Conservation (phyloP, 768 basidiomycete species). For the Leccinellum rugosiceps region DNA sequence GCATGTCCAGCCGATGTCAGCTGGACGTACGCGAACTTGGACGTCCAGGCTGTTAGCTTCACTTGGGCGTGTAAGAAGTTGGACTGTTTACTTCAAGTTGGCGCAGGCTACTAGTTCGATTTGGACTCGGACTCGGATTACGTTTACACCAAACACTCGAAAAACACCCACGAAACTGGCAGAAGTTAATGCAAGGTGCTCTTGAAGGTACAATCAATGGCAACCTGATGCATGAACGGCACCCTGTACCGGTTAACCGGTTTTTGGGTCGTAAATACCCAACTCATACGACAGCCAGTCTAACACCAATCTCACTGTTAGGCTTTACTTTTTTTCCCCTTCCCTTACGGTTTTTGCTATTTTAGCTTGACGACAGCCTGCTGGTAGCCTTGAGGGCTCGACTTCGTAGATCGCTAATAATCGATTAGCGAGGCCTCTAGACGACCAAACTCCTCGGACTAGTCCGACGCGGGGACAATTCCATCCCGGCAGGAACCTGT, state of each 20-base stretch:
- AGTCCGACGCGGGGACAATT: background rate
- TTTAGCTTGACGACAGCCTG: background rate
- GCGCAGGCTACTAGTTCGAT: no score
- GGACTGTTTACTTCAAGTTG: background rate
- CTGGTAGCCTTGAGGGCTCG: background rate
- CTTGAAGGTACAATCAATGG: background rate
- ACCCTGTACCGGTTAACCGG: background rate
- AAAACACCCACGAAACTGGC: conserved; percentile 11
- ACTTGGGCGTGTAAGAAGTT: conserved; percentile 1
- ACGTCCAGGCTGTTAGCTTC: background rate
- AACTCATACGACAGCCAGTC: background rate
- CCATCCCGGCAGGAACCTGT: conserved; percentile 1
- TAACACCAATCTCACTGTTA: background rate
- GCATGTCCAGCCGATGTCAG: background rate
- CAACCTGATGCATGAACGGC: background rate
- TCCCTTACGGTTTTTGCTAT: background rate
- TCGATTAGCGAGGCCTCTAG: background rate
- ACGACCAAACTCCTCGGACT: conserved; percentile 21
- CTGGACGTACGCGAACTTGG: background rate
- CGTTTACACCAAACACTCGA: background rate
- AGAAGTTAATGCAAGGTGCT: background rate
- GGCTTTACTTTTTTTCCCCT: background rate
- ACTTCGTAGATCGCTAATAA: background rate
- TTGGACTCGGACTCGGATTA: no score
- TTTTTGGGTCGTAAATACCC: background rate